Percentiles rank a stretch among this genome's conserved stretches.
phyloP scores from a whole-genome alignment of 192 early-diverging fungal species.

The Coemansia sp. region DNA sequence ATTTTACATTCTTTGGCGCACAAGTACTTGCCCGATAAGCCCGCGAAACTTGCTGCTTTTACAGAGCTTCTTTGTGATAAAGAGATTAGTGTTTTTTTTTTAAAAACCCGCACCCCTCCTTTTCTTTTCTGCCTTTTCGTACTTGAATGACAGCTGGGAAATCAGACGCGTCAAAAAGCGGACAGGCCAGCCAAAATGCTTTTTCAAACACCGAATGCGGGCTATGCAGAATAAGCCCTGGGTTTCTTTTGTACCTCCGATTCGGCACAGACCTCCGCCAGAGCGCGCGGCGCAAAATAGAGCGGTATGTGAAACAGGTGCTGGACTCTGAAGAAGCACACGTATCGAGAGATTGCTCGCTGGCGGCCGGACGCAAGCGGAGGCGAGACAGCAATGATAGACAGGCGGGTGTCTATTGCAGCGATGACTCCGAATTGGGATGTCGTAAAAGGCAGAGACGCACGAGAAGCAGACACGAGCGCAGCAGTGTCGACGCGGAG shows the following conservation, averaged over 20 bases:
- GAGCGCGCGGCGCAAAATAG: constrained; percentile 20
- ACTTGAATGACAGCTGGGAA: background rate
- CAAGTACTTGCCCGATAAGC: too few species aligned
- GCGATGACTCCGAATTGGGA: background rate
- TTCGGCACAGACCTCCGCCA: constrained; percentile 22
- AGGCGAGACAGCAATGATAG: constrained; percentile 25
- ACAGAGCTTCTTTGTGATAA: background rate
- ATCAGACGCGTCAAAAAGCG: background rate
- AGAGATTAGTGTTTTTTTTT: background rate
- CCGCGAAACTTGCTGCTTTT: too few species aligned
- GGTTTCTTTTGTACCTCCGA: constrained; percentile 28
- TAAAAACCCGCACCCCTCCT: background rate
- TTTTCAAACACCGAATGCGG: constrained; percentile 11
- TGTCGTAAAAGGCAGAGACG: background rate
- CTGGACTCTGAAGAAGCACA: background rate
- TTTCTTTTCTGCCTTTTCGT: background rate
- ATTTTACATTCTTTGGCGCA: too few species aligned
- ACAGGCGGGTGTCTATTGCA: background rate
- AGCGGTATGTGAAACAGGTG: constrained; percentile 20
- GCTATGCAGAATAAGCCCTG: constrained; percentile 12
- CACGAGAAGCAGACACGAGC: background rate
- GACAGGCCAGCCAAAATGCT: background rate
- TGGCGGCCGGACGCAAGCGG: constrained; percentile 22
- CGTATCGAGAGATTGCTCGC: background rate
- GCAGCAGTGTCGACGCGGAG: background rate